phyloP scores from a whole-genome alignment of 2,329 filamentous ascomycete species.

The Trichoderma sp. region DNA sequence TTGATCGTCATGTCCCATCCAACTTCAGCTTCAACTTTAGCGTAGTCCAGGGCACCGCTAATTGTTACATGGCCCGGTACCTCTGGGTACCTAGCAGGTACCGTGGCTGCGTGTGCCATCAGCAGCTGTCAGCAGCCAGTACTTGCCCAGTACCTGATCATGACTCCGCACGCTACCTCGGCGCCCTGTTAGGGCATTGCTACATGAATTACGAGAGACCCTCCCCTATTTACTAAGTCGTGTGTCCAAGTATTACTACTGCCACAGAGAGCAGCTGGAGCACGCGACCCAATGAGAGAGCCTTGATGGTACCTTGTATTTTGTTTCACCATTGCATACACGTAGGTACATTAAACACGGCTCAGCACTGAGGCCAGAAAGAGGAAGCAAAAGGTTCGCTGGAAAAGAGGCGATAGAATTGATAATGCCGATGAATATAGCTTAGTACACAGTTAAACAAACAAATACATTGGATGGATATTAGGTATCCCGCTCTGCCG shows the following conservation, averaged over 20 bases:
- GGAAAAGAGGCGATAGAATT: constrained; percentile 4
- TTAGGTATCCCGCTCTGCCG: not conserved
- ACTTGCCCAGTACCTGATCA: not conserved
- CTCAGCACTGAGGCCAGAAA: not conserved
- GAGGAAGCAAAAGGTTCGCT: not conserved
- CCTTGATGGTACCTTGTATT: not conserved
- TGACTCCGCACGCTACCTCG: not conserved
- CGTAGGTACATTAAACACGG: not conserved
- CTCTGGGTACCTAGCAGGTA: not conserved
- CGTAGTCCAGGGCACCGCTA: not conserved
- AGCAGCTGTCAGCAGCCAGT: not conserved
- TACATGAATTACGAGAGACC: not conserved
- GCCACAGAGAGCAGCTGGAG: not conserved
- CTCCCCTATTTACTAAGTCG: not conserved
- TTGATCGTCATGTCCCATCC: not conserved
- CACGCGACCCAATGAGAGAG: not conserved
- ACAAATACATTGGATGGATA: not conserved
- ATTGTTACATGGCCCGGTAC: not conserved
- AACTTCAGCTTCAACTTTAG: not conserved
- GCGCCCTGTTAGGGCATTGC: not conserved
- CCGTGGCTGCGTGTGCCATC: not conserved
- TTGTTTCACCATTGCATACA: not conserved
- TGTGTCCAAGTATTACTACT: not conserved
- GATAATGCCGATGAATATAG: constrained; percentile 16
- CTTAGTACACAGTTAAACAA: constrained; percentile 15